phyloP scores from a whole-genome alignment of 306 rosid species.

The Malus sylvestris region DNA sequence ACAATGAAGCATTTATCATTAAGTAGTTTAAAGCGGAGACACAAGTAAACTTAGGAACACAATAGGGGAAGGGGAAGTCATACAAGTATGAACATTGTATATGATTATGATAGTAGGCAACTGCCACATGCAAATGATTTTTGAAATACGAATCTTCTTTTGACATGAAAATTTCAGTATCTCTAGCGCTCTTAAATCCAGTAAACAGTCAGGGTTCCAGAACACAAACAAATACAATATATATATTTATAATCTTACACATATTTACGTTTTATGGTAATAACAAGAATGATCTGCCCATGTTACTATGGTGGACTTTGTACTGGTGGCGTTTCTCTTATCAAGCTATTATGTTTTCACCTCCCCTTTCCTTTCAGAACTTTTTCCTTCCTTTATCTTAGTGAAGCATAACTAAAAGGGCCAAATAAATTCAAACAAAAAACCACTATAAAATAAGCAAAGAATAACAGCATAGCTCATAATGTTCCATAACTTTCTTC shows the following conservation, averaged over 20 bases:
- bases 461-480: neutral
- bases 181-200: neutral
- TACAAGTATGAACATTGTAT: neutral
- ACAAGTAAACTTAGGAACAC: neutral
- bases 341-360: neutral
- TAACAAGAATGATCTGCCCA: neutral
- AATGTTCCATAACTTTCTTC: neutral
- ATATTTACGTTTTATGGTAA: neutral
- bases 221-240: neutral
- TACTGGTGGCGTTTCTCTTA: neutral
- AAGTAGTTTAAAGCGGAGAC: neutral
- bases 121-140: neutral
- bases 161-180: neutral
- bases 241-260: too few relatives aligned
- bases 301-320: neutral
- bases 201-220: neutral
- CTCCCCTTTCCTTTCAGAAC: neutral
- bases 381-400: neutral
- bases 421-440: neutral
- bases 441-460: neutral
- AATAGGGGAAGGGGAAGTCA: neutral
- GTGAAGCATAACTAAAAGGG: neutral
- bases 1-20: slow-evolving; percentile 19
- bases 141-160: neutral
- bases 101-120: neutral